Conservation (phyloP, 78 protist genomes). For the Monocercomonoides exilis region DNA sequence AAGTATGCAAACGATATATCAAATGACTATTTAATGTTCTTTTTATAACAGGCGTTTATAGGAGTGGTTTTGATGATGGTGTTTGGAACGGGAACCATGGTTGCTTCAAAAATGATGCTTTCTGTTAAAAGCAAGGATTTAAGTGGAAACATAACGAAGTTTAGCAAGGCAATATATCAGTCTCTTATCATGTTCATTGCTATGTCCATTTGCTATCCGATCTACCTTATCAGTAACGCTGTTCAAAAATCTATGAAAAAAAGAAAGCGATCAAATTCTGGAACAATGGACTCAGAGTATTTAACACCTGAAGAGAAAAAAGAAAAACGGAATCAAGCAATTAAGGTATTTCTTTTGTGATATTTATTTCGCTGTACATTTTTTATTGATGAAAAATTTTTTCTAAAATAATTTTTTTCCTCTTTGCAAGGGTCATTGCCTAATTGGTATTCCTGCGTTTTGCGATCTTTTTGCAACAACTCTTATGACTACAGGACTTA, state of each 20-base stretch:
- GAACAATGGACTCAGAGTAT: too few relatives aligned
- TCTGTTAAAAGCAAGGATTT: background rate
- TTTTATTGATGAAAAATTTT: too few relatives aligned
- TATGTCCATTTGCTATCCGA: slow-evolving; percentile 22
- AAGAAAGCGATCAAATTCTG: background rate
- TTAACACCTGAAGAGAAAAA: too few relatives aligned
- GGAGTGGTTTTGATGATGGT: slow-evolving; percentile 11
- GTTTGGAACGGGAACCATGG: slow-evolving; percentile 41
- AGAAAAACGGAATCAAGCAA: too few relatives aligned
- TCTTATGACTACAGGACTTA: slow-evolving; percentile 31
- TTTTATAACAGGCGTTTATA: background rate
- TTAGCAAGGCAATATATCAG: background rate
- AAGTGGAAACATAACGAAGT: background rate
- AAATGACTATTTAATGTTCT: too few relatives aligned
- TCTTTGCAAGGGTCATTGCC: background rate
- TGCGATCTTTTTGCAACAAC: slow-evolving; percentile 38
- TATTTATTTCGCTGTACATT: too few relatives aligned
- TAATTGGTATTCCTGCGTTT: slow-evolving; percentile 11
- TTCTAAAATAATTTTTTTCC: too few relatives aligned
- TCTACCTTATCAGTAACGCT: background rate
- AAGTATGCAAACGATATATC: too few relatives aligned
- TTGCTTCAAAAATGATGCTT: slow-evolving; percentile 10
- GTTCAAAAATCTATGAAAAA: background rate
- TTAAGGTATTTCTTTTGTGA: too few relatives aligned
- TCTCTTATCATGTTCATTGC: background rate